Conservation (phyloP, 148 eudicot species). For the Silene conica region DNA sequence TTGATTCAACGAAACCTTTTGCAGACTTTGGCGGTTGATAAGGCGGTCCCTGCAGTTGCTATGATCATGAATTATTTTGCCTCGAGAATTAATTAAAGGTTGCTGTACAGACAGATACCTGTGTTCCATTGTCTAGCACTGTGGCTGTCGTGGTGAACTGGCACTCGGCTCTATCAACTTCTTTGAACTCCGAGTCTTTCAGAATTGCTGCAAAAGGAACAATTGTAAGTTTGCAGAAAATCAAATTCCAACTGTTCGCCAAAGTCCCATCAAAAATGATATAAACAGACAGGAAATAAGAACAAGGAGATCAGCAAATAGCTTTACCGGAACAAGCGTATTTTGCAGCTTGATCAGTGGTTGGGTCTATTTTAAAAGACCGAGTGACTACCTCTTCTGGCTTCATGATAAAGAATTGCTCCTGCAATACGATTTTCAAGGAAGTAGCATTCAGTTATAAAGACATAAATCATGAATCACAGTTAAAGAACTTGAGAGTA, state of each 20-base stretch:
- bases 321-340: constrained; percentile 33
- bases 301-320: constrained; percentile 1
- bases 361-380: too few relatives aligned
- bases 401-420: constrained; percentile 46
- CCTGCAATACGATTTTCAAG: constrained; percentile 40
- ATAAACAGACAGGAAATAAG: background rate
- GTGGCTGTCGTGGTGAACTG: constrained; percentile 85
- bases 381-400: too few relatives aligned
- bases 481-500: background rate
- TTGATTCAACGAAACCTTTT: constrained; percentile 59
- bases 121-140: constrained; percentile 81
- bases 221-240: background rate
- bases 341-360: too few relatives aligned
- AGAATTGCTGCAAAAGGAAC: constrained; percentile 62
- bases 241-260: background rate
- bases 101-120: constrained; percentile 36
- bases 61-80: background rate
- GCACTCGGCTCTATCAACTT: constrained; percentile 41
- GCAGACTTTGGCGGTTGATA: constrained; percentile 61
- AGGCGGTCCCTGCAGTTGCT: constrained; percentile 41
- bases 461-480: background rate
- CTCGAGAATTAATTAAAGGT: background rate
- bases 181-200: constrained; percentile 75
- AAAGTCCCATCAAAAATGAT: too few relatives aligned
- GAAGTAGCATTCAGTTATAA: constrained; percentile 1